These are phyloP conservation scores for Camellia granthamiana DNA, from an alignment of 148 eudicot species.

Conservation along the genomic window DNA sequence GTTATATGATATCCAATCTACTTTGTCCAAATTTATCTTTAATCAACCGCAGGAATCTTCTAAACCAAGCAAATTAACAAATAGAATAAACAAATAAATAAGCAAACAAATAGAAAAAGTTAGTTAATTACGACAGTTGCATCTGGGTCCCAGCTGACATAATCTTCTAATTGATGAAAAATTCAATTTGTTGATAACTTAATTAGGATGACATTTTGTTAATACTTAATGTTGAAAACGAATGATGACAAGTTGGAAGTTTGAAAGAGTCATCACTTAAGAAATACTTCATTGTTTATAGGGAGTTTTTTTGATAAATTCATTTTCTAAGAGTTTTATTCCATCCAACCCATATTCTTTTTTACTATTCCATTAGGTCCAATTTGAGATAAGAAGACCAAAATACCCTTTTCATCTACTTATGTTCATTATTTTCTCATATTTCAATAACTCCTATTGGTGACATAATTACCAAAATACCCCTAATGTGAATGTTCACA, in stretches of 20 bases:
- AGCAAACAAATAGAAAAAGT: not conserved
- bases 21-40: not conserved
- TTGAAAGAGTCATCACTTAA: constrained; percentile 14
- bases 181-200: not conserved
- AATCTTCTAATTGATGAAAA: not conserved
- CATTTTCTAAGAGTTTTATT: no score
- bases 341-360: no score
- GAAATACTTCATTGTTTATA: constrained; percentile 16
- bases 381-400: no score
- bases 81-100: not conserved
- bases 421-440: no score
- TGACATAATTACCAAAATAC: no score
- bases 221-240: not conserved
- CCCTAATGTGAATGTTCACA: no score
- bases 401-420: no score
- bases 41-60: not conserved
- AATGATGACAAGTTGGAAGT: constrained; percentile 16
- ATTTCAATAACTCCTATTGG: no score
- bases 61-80: not conserved
- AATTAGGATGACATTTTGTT: constrained; percentile 16
- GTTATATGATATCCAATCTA: not conserved
- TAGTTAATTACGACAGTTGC: not conserved
- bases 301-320: no score
- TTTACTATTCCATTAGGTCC: no score
- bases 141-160: constrained; percentile 12